A percentile compares a stretch with the other conserved stretches of the same genome.
These are phyloP conservation scores for Pisolithus thermaeus DNA, from an alignment of 1,284 basidiomycete genomes.

Conservation along the genomic window DNA sequence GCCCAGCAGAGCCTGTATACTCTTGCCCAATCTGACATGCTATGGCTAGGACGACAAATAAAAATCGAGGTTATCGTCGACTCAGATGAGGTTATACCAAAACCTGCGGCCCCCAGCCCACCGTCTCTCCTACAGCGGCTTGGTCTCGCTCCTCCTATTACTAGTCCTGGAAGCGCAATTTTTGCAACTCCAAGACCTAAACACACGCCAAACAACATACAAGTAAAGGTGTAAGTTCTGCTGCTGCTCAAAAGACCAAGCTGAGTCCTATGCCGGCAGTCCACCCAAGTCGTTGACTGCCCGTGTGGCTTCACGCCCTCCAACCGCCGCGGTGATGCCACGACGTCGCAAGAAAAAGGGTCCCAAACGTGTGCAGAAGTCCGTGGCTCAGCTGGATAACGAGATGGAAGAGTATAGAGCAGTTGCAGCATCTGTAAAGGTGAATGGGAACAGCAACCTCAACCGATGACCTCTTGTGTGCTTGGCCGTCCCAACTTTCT, in stretches of 20 bases:
- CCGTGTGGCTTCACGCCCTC: slow-evolving; percentile 9
- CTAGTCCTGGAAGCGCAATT: not conserved
- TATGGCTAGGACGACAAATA: slow-evolving; percentile 50
- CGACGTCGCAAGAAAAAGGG: slow-evolving; percentile 50
- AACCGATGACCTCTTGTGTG: not conserved
- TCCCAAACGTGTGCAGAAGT: slow-evolving; percentile 58
- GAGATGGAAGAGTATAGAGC: slow-evolving; percentile 83
- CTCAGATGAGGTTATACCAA: slow-evolving; percentile 17
- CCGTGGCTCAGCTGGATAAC: slow-evolving; percentile 47
- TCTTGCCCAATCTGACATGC: not conserved
- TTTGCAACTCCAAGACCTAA: slow-evolving; percentile 4
- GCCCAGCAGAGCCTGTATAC: slow-evolving; percentile 17
- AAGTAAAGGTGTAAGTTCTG: slow-evolving; percentile 11
- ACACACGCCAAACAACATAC: slow-evolving; percentile 13
- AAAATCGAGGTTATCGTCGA: slow-evolving; percentile 64
- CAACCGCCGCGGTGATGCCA: slow-evolving; percentile 11
- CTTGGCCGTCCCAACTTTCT: not conserved
- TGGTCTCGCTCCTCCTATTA: slow-evolving; percentile 9
- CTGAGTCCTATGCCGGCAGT: slow-evolving; percentile 2
- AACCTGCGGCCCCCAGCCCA: slow-evolving; percentile 13
- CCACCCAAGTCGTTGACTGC: slow-evolving; percentile 15
- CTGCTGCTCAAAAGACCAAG: not conserved
- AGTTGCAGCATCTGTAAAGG: not conserved
- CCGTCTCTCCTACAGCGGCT: slow-evolving; percentile 36
- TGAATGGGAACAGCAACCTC: not conserved